phyloP scores from a whole-genome alignment of 768 basidiomycete species.

The Scleroderma citrinum region DNA sequence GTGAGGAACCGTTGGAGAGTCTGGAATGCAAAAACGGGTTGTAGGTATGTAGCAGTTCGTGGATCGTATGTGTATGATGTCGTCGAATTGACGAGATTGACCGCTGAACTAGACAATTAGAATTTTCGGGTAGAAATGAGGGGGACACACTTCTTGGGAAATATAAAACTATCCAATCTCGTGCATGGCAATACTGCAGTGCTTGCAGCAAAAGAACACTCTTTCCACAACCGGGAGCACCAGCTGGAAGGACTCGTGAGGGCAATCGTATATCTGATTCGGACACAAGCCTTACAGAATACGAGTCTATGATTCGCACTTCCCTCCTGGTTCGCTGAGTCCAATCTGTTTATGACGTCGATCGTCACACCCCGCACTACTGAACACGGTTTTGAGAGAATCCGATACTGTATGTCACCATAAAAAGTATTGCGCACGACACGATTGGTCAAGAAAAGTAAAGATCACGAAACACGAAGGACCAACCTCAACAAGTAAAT shows the following conservation, averaged over 20 bases:
- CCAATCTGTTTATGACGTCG: conserved; percentile 45
- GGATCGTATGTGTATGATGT: conserved; percentile 70
- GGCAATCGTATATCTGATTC: background rate
- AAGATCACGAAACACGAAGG: background rate
- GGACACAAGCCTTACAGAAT: conserved; percentile 45
- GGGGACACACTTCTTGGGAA: conserved; percentile 60
- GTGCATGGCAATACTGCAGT: conserved; percentile 56
- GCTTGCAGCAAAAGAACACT: conserved; percentile 74
- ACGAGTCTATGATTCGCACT: conserved; percentile 54
- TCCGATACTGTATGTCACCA: conserved; percentile 44
- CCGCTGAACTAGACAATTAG: conserved; percentile 29
- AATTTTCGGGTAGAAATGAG: background rate
- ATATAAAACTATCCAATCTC: conserved; percentile 80
- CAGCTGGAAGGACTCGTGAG: conserved; percentile 39
- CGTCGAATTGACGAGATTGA: conserved; percentile 66
- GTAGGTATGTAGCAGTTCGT: conserved; percentile 70
- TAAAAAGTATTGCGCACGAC: background rate
- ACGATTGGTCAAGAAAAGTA: background rate
- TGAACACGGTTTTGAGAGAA: conserved; percentile 66
- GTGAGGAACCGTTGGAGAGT: conserved; percentile 55
- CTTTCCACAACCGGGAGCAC: conserved; percentile 74
- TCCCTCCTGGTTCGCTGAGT: conserved; percentile 40
- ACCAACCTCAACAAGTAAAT: conserved; percentile 64
- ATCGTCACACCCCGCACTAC: conserved; percentile 68
- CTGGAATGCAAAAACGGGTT: conserved; percentile 58